Base-by-base conservation (phyloP, 768 basidiomycete genomes). In the Amanita polypyramis region DNA sequence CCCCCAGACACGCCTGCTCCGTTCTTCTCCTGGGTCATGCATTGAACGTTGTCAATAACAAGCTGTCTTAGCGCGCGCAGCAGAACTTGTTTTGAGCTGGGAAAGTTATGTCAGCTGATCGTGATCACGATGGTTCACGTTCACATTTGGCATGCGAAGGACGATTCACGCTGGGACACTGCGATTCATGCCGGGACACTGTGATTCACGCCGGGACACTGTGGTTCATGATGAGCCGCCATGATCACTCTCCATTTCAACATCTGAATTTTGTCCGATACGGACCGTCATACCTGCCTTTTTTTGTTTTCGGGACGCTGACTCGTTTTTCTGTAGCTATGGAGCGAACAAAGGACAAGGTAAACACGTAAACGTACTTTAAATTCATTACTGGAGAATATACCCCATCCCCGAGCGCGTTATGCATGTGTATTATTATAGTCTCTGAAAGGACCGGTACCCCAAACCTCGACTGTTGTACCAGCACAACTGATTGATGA, bases 201-300 rank as follows among this genome's bases (percentile, higher is more conserved):
- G 33, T 15, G 9, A 15, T 36, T 36, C 35, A 36, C 35, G n/a
- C 10, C 15, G 33, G 33, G 4, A 34, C 33, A 34, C 33, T 10
- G 5, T 11, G 33, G 33, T 34, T 34, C 33, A 36, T 17, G n/a
- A 36, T 36, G 35, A 36, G 15, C 35, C 6, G n/a, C 17, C 35
- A 17, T 15, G 35, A 36, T 15, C 35, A 36, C 1, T 15, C 9
- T 36, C 11, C 33, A 34, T 59, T 0, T 58, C n/a, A n/a, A 21
- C 0, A 68, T 65, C 3, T 15, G 33, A 11, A 15, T 36, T 36
- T 36, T 36, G 35, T 36, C 35, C 35, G 35, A 36, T 36, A 36
- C n/a, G n/a, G 35, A 34, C 33, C 4, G 33, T 34, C 10, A 34
- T 34, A n/a, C n/a, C n/a, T n/a, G n/a, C n/a, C n/a, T n/a, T n/a